These are phyloP conservation scores for Chlorella sp. DNA, from an alignment of 139 green algal genomes.

Conservation along the genomic window DNA sequence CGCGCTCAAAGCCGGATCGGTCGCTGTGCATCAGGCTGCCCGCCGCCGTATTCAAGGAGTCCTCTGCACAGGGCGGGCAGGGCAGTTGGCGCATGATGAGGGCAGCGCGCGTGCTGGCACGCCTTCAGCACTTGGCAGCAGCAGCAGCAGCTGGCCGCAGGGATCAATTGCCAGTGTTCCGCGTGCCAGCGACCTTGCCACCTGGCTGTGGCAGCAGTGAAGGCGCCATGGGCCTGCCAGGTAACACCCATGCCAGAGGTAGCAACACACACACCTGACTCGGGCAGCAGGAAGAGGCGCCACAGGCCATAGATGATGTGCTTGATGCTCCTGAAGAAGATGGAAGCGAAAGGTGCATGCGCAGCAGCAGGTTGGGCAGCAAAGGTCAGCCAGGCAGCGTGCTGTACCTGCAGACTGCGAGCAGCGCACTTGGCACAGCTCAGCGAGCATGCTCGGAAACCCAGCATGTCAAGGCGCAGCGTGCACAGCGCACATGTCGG, in stretches of 20 bases:
- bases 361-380: too few relatives aligned
- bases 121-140: not conserved
- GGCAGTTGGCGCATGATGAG: too few relatives aligned
- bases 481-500: conserved; percentile 12
- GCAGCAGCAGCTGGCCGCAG: not conserved
- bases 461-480: not conserved
- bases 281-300: conserved; percentile 32
- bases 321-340: conserved; percentile 28
- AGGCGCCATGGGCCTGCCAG: conserved; percentile 15
- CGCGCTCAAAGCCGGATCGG: not conserved
- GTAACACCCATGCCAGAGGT: too few relatives aligned
- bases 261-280: too few relatives aligned
- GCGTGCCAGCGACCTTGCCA: not conserved
- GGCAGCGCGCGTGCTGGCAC: too few relatives aligned
- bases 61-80: too few relatives aligned
- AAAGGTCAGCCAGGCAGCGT: too few relatives aligned
- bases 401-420: too few relatives aligned
- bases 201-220: too few relatives aligned
- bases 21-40: conserved; percentile 21
- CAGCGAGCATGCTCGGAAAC: not conserved
- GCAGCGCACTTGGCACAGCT: not conserved
- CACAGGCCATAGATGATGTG: conserved; percentile 18
- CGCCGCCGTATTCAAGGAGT: not conserved
- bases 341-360: too few relatives aligned
- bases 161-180: not conserved